Percentiles rank a stretch among this genome's conserved stretches.
These are phyloP conservation scores for Zasmidium cellare DNA, from an alignment of 2,329 filamentous ascomycete genomes.

Conservation along the genomic window DNA sequence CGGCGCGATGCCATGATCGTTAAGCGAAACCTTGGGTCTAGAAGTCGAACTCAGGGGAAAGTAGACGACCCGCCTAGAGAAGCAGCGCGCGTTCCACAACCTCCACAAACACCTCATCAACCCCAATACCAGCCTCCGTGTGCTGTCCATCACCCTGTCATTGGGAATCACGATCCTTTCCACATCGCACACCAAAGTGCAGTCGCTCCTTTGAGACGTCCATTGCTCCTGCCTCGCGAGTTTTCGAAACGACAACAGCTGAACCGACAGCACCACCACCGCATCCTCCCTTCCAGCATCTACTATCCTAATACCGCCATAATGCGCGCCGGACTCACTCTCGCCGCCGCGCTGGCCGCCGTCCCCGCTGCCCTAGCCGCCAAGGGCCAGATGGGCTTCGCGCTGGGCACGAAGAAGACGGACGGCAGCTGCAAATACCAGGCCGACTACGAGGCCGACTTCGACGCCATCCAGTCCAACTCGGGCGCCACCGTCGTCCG, in stretches of 20 bases:
- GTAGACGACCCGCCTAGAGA: not conserved
- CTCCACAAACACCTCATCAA: not conserved
- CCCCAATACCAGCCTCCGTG: not conserved
- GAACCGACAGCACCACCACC: constrained; percentile 1
- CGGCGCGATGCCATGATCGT: too few relatives aligned
- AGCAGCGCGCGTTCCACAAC: not conserved
- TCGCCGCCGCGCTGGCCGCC: constrained; percentile 28
- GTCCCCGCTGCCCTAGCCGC: constrained; percentile 26
- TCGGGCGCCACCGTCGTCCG: constrained; percentile 60
- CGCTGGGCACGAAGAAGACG: constrained; percentile 64
- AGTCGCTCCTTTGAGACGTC: constrained; percentile 3
- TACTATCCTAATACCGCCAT: constrained; percentile 10
- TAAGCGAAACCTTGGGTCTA: not conserved
- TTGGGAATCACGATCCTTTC: constrained; percentile 1
- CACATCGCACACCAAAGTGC: constrained; percentile 3
- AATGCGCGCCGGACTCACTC: constrained; percentile 28
- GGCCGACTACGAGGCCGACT: constrained; percentile 65
- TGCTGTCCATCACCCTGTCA: not conserved
- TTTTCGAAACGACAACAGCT: not conserved
- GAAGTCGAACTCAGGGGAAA: not conserved
- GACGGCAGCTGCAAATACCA: constrained; percentile 63
- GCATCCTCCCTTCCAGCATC: constrained; percentile 1
- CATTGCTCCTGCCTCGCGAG: not conserved
- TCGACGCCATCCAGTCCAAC: constrained; percentile 57
- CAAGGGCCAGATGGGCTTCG: constrained; percentile 61